Evolutionary conservation across 169 alveolate species (phyloP), one percentile per base, ranked within the genome.

Genomic region (Eimeria necatrix): DNA sequence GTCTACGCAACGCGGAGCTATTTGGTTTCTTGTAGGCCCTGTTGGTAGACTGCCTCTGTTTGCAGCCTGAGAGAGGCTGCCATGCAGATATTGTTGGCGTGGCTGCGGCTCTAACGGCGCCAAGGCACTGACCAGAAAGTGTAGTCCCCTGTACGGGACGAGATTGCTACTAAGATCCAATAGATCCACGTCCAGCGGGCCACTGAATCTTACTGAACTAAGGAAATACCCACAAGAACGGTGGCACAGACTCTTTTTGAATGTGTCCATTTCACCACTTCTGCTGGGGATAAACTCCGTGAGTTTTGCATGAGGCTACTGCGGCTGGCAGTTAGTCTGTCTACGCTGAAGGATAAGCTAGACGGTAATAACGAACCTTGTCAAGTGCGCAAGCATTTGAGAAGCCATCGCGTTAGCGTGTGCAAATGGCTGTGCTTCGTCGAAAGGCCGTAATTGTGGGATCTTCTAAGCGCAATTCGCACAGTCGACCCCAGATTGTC

Each of bases 131-230:
- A 98, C 98, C 99, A 98, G 98, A 96, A 98, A 99, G 97, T 99
- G 99, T 87, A 98, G 97, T 91, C 99, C 96, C 52, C 99, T 99
- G 97, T 98, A 99, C 68, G 99, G 99, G 84, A 98, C 99, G 93
- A 99, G 96, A 97, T 99, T 99, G 94, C 99, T 99, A 96, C 98
- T 98, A 97, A 99, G 98, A 87, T 98, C 99, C 91, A 98, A 97
- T 94, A 99, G 96, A 96, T 99, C 99, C 84, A 98, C 99, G 96
- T 98, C 98, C 83, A 99, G 96, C 76, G 99, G 98, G 91, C 99
- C 99, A 88, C 98, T 99, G 95, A 99, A 99, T 89, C 99, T 98
- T 94, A 98, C 96, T 26, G 99, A 98, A 87, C 99, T 99, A 52
- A 32, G 41, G 68, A 49, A 80, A 48, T 48, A 32, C 61, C 61